Base-by-base conservation (phyloP, 2,329 filamentous ascomycete species). In the Pezicula rhizophila region DNA sequence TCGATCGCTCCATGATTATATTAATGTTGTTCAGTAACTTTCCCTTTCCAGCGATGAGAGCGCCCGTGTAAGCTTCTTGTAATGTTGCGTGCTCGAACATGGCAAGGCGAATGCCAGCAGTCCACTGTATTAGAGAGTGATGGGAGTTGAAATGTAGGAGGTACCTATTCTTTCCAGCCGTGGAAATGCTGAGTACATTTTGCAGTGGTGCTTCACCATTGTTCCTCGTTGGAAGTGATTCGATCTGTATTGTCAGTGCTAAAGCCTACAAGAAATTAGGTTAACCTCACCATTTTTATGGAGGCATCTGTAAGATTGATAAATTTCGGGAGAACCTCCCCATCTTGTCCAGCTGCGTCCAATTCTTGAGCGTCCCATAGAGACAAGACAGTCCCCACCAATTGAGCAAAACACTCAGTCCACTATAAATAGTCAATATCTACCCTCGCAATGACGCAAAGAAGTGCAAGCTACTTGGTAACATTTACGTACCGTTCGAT, bases 301-400 rank as follows among this genome's bases (percentile, higher is more conserved):
- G 93, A 96, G 17, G 93, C 93, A 76, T 99, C 93, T 6, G 93
- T 95, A 51, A 99, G 71, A 64, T 99, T 99, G 67, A 99, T 91
- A 66, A 96, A 99, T 45, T 88, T 93, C 28, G 90, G 89, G 38
- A 92, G 73, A 42, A 95, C 87, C 63, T 95, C 88, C 56, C 84
- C 87, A 60, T 93, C 82, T 59, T 89, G 85, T 33, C 88, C 89
- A 11, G 89, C 91, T 35, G 82, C 83, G 70, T 99, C 93, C 50
- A 97, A 77, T 65, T 93, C 90, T 55, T 87, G 84, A 20, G 92
- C 91, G 69, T 99, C 92, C 93, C 93, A 99, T 44, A 97, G 73
- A 6, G 93, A 96, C 49, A 99, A 72, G 14, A 97, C 89, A 1
- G 93, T 97, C 56, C 93, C 93, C 15, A 96, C 89, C 14, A 99